Evolutionary conservation across 108 stramenopile genomes (phyloP), one percentile per base, ranked within the genome.

Genomic region (Nitzschia sp.): DNA sequence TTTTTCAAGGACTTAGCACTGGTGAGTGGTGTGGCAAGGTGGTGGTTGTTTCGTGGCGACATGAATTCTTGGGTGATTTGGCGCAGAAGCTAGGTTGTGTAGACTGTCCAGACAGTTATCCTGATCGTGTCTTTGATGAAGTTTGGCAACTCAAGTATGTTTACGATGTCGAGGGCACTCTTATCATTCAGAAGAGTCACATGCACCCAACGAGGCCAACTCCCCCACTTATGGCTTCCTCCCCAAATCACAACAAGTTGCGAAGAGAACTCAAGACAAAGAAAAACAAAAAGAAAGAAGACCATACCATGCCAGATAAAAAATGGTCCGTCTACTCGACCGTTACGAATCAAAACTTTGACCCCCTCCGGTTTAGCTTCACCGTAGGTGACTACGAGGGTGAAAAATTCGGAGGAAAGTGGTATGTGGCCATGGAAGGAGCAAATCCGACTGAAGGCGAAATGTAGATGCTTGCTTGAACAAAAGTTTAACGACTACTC

Each of bases 111-210:
- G 25, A 31, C 1, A n/a, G 23, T 2, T 85, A 72, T 48, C 66
- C 72, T 19, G 54, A 65, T 8, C 47, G 56, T 16, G 25, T 47
- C 17, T 85, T 79, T 69, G 84, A 85, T 61, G 56, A 80, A 56
- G 59, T 81, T 0, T 85, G 84, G 84, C 77, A 85, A 70, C 35
- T 85, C 47, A 85, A 85, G 38, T 85, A 68, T 55, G 80, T 81
- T 45, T 76, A 69, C 28, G 68, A 69, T 48, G 66, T 58, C 30
- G 61, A 36, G 29, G 66, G 66, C 32, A 63, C 38, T 8, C 23
- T 22, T 1, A 30, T 63, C 29, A 63, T 59, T 22, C 27, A n/a
- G 2, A 4, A 53, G 30, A 45, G 32, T 31, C 45, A 38, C 32
- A n/a, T 50, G 28, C 25, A 41, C 48, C 47, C 48, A 21, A n/a